These are phyloP conservation scores for Alternaria consortialis DNA, from an alignment of 2,329 filamentous ascomycete species.

Conservation along the genomic window DNA sequence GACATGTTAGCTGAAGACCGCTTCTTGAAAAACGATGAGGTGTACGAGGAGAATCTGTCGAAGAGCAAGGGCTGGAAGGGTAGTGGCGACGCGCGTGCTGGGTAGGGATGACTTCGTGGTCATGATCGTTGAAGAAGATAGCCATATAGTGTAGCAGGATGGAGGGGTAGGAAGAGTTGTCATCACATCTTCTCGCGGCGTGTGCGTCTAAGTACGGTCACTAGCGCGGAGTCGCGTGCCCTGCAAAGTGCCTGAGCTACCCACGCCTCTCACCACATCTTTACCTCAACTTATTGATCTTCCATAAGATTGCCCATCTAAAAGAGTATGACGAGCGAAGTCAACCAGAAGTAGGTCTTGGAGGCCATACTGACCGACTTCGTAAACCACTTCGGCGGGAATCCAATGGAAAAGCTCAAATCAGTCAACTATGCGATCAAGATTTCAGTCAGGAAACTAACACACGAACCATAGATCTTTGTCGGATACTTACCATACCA, in stretches of 20 bases:
- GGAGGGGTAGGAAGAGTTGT: neutral
- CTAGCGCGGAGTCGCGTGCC: neutral
- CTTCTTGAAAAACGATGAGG: conserved; percentile 4
- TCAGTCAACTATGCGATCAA: neutral
- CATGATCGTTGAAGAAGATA: neutral
- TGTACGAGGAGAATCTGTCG: conserved; percentile 2
- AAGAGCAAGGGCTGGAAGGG: neutral
- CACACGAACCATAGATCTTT: neutral
- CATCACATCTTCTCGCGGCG: neutral
- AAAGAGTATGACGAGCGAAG: neutral
- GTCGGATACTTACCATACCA: neutral
- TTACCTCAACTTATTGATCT: neutral
- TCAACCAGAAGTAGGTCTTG: neutral
- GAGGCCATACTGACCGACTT: neutral
- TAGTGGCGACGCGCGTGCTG: neutral
- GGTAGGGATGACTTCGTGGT: neutral
- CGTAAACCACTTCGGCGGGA: neutral
- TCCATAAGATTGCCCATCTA: neutral
- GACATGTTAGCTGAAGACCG: neutral
- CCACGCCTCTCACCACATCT: neutral
- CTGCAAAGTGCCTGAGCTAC: neutral
- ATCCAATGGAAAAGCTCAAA: neutral
- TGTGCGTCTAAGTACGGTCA: neutral
- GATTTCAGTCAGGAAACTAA: neutral
- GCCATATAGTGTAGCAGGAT: neutral